Percentiles rank a stretch among this genome's conserved stretches.
These are phyloP conservation scores for Trichoderma atrobrunneum DNA, from an alignment of 2,329 filamentous ascomycete species.

Conservation along the genomic window DNA sequence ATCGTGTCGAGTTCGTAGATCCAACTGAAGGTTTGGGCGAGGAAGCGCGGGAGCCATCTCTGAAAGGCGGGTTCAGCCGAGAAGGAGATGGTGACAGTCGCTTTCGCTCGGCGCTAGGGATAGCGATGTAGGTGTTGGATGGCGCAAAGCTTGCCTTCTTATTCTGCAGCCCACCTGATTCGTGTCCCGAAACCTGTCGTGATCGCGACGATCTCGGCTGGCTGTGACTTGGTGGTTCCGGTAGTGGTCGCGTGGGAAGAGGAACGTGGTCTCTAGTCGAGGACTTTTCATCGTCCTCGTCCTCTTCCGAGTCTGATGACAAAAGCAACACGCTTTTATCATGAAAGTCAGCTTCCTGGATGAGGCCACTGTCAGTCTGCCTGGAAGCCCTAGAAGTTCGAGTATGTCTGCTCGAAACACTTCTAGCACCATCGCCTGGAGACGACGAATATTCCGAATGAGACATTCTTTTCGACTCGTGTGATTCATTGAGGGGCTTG, in stretches of 20 bases:
- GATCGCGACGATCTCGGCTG: conserved; percentile 24
- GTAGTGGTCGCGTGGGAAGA: conserved; percentile 27
- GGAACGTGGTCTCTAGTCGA: conserved; percentile 25
- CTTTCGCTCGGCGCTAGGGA: conserved; percentile 31
- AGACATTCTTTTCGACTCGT: conserved; percentile 24
- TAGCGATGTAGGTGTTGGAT: conserved; percentile 43
- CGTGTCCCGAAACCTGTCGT: conserved; percentile 25
- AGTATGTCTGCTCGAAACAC: conserved; percentile 55
- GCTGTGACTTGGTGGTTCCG: conserved; percentile 22
- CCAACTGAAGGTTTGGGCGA: conserved; percentile 33
- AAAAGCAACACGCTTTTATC: conserved; percentile 56
- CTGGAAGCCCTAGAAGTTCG: conserved; percentile 53
- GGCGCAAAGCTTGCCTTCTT: conserved; percentile 42
- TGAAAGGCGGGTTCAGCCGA: background rate
- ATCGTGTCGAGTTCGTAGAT: conserved; percentile 40
- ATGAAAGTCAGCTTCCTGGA: conserved; percentile 51
- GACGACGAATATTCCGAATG: conserved; percentile 31
- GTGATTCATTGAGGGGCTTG: conserved; percentile 6
- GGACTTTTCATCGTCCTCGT: conserved; percentile 33
- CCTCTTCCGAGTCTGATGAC: conserved; percentile 57
- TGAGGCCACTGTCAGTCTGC: conserved; percentile 45
- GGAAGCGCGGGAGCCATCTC: conserved; percentile 26
- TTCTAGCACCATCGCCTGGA: conserved; percentile 44
- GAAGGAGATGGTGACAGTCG: conserved; percentile 25
- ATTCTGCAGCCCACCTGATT: conserved; percentile 25